These are phyloP conservation scores for Pseudogymnoascus pannorum DNA, from an alignment of 2,329 filamentous ascomycete genomes.

Conservation along the genomic window DNA sequence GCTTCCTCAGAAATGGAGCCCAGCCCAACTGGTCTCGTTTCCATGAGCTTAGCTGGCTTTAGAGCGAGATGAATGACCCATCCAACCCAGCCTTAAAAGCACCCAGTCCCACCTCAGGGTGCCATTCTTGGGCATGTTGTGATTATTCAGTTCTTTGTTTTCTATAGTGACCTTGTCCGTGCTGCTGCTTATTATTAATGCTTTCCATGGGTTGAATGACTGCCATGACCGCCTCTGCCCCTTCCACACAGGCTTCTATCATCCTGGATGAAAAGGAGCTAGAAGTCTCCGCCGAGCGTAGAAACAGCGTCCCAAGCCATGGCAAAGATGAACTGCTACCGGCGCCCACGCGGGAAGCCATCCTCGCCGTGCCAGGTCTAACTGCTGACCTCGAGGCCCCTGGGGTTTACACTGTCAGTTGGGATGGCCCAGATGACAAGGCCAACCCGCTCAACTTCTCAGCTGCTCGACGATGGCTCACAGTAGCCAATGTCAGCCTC, in stretches of 20 bases:
- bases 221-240: constrained; percentile 3
- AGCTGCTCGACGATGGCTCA: constrained; percentile 25
- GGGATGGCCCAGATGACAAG: constrained; percentile 24
- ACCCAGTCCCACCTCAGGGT: not conserved
- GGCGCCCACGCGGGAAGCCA: not conserved
- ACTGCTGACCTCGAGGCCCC: constrained; percentile 1
- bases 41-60: not conserved
- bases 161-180: not conserved
- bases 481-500: constrained; percentile 28
- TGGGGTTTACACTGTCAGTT: constrained; percentile 19
- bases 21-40: not conserved
- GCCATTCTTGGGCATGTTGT: not conserved
- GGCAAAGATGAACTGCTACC: not conserved
- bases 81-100: constrained; percentile 1
- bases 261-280: not conserved
- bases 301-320: not conserved
- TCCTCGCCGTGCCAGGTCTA: constrained; percentile 2
- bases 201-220: not conserved
- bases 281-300: not conserved
- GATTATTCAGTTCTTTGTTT: constrained; percentile 1
- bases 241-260: not conserved
- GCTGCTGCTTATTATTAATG: not conserved
- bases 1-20: not conserved
- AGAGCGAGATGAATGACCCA: not conserved
- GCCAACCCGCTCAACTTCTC: constrained; percentile 33